Conservation (phyloP, 345 rosid species). For the Orychophragmus violaceus region DNA sequence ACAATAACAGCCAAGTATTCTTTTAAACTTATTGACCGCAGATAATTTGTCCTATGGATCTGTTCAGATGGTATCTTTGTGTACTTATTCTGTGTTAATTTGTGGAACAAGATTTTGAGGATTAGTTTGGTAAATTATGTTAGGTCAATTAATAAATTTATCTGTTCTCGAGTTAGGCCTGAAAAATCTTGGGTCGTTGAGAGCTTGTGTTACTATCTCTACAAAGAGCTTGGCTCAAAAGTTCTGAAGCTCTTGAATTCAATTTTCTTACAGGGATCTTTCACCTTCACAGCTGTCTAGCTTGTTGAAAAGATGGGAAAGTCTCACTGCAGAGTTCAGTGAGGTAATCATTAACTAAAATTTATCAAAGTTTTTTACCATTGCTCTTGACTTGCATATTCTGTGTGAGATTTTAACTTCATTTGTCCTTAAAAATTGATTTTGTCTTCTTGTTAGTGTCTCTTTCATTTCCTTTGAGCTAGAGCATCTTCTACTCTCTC, state of each 20-base stretch:
- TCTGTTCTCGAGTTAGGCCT: slow-evolving; percentile 3
- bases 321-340: slow-evolving; percentile 35
- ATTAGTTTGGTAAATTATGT: slow-evolving; percentile 7
- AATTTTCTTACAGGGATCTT: slow-evolving; percentile 58
- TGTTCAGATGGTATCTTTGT: slow-evolving; percentile 2
- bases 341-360: slow-evolving; percentile 47
- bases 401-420: background rate
- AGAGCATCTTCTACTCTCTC: background rate
- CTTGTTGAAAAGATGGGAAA: slow-evolving; percentile 69
- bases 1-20: background rate
- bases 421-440: background rate
- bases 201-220: slow-evolving; percentile 3
- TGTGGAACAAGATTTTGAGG: background rate
- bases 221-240: slow-evolving; percentile 14
- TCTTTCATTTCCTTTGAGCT: slow-evolving; percentile 13
- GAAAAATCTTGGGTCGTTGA: background rate
- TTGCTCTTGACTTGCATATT: slow-evolving; percentile 11
- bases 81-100: background rate
- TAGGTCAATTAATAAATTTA: background rate
- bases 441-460: background rate
- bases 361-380: no score
- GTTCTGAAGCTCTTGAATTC: slow-evolving; percentile 23
- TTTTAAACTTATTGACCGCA: background rate
- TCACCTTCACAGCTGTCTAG: slow-evolving; percentile 41
- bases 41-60: background rate